Conservation (phyloP, 306 rosid species). For the Benincasa hispida region DNA sequence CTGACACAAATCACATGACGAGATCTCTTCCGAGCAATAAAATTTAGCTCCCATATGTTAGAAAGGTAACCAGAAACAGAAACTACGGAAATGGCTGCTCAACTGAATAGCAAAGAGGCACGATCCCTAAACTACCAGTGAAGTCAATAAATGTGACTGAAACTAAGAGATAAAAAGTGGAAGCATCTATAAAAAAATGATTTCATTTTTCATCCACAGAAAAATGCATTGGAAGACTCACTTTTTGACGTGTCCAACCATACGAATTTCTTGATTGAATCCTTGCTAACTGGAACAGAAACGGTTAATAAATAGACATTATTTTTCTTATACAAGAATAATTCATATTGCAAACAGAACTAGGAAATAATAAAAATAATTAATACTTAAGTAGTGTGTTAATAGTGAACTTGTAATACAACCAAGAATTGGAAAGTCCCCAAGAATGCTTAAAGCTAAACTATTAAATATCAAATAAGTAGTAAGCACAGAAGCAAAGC, state of each 20-base stretch:
- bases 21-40: not conserved
- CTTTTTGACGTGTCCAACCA: constrained; percentile 95
- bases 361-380: not conserved
- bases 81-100: not conserved
- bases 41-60: not conserved
- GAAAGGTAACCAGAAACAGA: not conserved
- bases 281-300: constrained; percentile 46
- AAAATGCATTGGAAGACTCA: constrained; percentile 20
- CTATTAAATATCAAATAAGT: not conserved
- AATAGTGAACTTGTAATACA: not conserved
- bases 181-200: not conserved
- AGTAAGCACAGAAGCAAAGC: not conserved
- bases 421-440: not conserved
- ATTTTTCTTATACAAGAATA: not conserved
- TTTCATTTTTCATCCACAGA: not conserved
- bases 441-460: not conserved
- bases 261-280: constrained; percentile 53
- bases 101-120: not conserved
- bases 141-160: not conserved
- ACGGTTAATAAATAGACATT: constrained; percentile 4
- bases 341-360: not conserved
- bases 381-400: not conserved
- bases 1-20: not conserved
- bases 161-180: not conserved
- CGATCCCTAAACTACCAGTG: not conserved